phyloP scores from a whole-genome alignment of 2,329 filamentous ascomycete genomes.

The Aspergillus texensis region DNA sequence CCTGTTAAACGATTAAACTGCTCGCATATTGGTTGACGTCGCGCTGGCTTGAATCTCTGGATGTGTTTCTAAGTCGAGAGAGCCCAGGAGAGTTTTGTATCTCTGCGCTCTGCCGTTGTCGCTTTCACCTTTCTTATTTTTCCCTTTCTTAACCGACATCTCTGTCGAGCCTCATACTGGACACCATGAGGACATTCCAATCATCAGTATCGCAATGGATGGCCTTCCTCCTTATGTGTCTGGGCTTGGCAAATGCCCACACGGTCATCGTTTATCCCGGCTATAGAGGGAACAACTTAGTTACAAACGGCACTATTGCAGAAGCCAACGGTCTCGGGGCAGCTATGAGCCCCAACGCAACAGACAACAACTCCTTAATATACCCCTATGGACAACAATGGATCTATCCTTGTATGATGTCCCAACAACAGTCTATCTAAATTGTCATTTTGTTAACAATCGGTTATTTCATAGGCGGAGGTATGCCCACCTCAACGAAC shows the following conservation, averaged over 20 bases:
- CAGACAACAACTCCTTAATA: constrained; percentile 46
- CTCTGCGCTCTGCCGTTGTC: constrained; percentile 3
- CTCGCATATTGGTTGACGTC: constrained; percentile 7
- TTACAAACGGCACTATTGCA: constrained; percentile 66
- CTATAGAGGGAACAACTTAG: constrained; percentile 83
- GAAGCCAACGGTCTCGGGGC: constrained; percentile 49
- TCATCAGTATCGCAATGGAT: constrained; percentile 33
- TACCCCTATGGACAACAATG: constrained; percentile 93
- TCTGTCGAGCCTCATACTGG: not conserved
- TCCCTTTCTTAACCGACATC: not conserved
- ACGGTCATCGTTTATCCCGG: constrained; percentile 84
- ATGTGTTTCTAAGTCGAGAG: constrained; percentile 8
- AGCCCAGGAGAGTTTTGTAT: constrained; percentile 4
- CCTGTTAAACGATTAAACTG: constrained; percentile 8
- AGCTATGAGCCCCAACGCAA: constrained; percentile 36
- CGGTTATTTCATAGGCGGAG: constrained; percentile 67
- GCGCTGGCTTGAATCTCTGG: constrained; percentile 5
- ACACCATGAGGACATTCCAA: constrained; percentile 30
- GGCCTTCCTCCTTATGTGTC: constrained; percentile 37
- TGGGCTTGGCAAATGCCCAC: constrained; percentile 56
- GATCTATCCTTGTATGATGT: constrained; percentile 83
- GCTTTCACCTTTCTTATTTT: constrained; percentile 9
- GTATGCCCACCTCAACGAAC: constrained; percentile 74
- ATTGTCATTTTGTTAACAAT: constrained; percentile 6
- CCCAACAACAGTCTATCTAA: not conserved